Conservation (phyloP, 106 monocot species). For the Dendrobium nobile region DNA sequence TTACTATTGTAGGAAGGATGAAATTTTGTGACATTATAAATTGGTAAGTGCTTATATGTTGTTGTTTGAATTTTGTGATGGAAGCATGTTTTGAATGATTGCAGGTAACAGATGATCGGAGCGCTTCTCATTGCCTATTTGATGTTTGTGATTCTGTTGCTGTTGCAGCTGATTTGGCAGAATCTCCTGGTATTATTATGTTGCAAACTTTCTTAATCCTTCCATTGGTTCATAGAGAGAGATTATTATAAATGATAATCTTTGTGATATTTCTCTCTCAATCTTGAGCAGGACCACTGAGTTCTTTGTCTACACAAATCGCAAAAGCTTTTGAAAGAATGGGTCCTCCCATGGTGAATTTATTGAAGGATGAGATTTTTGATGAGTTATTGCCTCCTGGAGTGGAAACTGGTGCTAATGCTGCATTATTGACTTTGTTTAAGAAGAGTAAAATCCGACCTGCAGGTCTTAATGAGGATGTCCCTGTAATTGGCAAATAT, state of each 20-base stretch:
- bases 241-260: background rate
- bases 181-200: constrained; percentile 14
- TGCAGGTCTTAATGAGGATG: constrained; percentile 14
- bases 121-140: constrained; percentile 1
- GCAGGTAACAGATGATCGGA: constrained; percentile 34
- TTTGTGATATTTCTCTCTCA: background rate
- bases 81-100: constrained; percentile 8
- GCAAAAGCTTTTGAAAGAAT: constrained; percentile 48
- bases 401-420: constrained; percentile 18
- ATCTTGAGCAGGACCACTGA: constrained; percentile 10
- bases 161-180: constrained; percentile 9
- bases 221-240: background rate
- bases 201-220: background rate
- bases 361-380: constrained; percentile 13
- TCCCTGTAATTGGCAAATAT: constrained; percentile 33
- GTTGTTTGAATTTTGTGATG: background rate
- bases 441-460: constrained; percentile 42
- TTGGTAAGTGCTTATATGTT: background rate
- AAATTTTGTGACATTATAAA: background rate
- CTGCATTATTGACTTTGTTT: constrained; percentile 7
- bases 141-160: constrained; percentile 14
- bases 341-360: constrained; percentile 14
- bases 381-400: constrained; percentile 64
- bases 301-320: constrained; percentile 5
- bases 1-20: background rate